phyloP scores from a whole-genome alignment of 257 asterid genomes.

The Nicotiana tabacum region DNA sequence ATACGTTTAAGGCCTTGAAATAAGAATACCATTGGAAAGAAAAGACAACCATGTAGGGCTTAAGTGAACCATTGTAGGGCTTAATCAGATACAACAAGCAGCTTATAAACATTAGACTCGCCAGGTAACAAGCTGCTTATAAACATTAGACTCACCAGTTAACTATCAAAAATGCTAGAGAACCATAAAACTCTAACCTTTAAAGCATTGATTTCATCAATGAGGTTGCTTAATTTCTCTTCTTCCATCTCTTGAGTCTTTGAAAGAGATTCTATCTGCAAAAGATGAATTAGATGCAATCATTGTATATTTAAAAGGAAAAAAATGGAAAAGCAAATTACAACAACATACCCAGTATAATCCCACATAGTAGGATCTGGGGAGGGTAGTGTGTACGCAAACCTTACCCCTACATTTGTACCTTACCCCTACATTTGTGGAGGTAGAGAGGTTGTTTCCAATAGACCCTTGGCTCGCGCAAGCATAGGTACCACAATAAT shows the following conservation, averaged over 20 bases:
- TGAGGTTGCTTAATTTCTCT: conserved; percentile 38
- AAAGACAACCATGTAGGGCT: not conserved
- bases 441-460: no score
- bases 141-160: not conserved
- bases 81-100: not conserved
- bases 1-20: not conserved
- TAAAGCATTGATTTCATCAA: conserved; percentile 55
- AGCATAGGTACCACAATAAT: no score
- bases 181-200: conserved; percentile 40
- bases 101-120: not conserved
- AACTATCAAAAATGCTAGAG: not conserved
- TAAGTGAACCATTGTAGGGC: not conserved
- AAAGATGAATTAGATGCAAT: conserved; percentile 12
- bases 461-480: no score
- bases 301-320: not conserved
- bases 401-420: no score
- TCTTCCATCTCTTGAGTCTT: conserved; percentile 56
- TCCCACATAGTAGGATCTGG: no score
- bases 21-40: not conserved
- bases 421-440: no score
- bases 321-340: conserved; percentile 10
- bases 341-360: no score
- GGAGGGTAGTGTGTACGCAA: no score
- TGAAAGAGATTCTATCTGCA: conserved; percentile 68
- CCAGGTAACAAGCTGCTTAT: not conserved